Conservation (phyloP, 306 rosid species). For the Biancaea sappan region DNA sequence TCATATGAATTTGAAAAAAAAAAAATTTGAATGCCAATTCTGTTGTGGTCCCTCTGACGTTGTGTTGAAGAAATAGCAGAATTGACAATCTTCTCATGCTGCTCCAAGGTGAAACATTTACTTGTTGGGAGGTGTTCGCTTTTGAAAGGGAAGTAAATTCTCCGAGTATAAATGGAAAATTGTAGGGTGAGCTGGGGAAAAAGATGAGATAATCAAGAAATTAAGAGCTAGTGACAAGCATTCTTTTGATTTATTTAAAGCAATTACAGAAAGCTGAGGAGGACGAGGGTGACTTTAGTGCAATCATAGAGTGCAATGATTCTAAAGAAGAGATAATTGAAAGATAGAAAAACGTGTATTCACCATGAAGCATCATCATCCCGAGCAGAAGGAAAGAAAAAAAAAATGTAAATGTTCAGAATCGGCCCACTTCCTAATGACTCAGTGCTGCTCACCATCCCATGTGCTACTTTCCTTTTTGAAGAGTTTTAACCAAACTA, state of each 20-base stretch:
- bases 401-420: slow-evolving; percentile 25
- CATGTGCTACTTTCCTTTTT: slow-evolving; percentile 19
- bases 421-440: slow-evolving; percentile 28
- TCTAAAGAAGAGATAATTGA: slow-evolving; percentile 19
- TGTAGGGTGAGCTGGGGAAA: not conserved
- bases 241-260: slow-evolving; percentile 34
- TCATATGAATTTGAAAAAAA: too few species aligned
- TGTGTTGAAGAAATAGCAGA: not conserved
- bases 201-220: slow-evolving; percentile 28
- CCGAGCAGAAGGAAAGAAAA: slow-evolving; percentile 15
- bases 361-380: not conserved
- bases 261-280: slow-evolving; percentile 9
- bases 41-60: slow-evolving; percentile 33
- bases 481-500: slow-evolving; percentile 1
- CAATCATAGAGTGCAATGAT: slow-evolving; percentile 54
- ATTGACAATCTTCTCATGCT: not conserved
- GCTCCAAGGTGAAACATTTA: not conserved
- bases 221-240: slow-evolving; percentile 32
- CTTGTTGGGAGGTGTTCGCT: slow-evolving; percentile 32
- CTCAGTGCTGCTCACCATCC: not conserved
- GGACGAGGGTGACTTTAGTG: slow-evolving; percentile 28
- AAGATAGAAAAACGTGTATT: slow-evolving; percentile 34
- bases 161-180: slow-evolving; percentile 19
- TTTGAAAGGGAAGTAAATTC: slow-evolving; percentile 31
- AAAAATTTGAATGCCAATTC: not conserved